Percentiles rank a stretch among this genome's conserved stretches.
phyloP scores from a whole-genome alignment of 345 rosid genomes.

The Euclidium syriacum region DNA sequence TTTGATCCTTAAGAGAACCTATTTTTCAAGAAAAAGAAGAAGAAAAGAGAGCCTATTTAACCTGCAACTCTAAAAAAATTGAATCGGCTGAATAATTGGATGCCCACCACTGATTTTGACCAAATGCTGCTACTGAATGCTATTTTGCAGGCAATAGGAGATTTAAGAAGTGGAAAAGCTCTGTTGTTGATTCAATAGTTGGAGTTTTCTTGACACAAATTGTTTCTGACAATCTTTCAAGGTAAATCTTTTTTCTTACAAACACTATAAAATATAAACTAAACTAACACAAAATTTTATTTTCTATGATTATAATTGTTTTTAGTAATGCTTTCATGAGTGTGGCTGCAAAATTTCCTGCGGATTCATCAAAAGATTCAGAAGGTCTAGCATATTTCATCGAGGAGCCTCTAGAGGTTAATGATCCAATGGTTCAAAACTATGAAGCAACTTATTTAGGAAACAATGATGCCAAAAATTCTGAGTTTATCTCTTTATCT shows the following conservation, averaged over 20 bases:
- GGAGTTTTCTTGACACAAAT: conserved; percentile 72
- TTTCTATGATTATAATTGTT: background rate
- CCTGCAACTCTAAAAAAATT: too few relatives aligned
- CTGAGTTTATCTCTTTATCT: background rate
- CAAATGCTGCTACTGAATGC: too few relatives aligned
- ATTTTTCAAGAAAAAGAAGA: too few relatives aligned
- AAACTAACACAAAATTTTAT: background rate
- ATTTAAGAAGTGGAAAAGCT: conserved; percentile 59
- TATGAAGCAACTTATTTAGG: background rate
- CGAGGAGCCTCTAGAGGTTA: conserved; percentile 22
- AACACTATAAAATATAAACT: background rate
- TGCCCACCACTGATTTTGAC: too few relatives aligned
- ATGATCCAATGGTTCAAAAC: background rate
- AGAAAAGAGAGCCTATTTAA: too few relatives aligned
- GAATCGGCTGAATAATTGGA: too few relatives aligned
- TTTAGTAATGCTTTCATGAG: conserved; percentile 48
- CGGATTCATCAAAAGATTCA: background rate
- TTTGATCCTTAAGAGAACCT: too few relatives aligned
- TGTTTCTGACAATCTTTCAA: conserved; percentile 49
- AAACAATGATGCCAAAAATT: background rate
- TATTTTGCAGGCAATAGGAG: conserved; percentile 42
- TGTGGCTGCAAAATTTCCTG: conserved; percentile 46
- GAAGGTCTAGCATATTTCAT: background rate
- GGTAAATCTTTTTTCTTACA: conserved; percentile 31
- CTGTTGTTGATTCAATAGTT: conserved; percentile 59